A percentile compares a stretch with the other conserved stretches of the same genome.
phyloP scores from a whole-genome alignment of 129 eudicot species.

The Artemisia tridentata region DNA sequence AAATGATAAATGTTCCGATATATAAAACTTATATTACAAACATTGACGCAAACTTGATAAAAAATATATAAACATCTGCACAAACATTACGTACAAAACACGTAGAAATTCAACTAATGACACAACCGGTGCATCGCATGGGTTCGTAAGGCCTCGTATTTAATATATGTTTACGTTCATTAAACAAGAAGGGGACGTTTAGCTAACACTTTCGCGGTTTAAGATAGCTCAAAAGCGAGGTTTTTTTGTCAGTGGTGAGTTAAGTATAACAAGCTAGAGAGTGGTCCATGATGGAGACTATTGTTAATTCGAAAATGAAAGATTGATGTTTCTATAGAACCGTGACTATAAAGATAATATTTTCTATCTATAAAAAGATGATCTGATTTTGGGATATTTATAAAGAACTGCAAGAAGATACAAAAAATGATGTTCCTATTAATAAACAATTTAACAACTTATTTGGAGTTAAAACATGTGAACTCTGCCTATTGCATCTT shows the following conservation, averaged over 20 bases:
- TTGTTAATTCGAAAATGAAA: constrained; percentile 26
- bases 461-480: background rate
- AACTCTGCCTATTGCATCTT: no score
- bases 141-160: no score
- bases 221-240: constrained; percentile 17
- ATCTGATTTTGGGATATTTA: constrained; percentile 13
- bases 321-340: constrained; percentile 6
- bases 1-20: no score
- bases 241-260: constrained; percentile 13
- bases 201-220: constrained; percentile 16
- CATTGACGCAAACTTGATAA: no score
- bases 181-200: constrained; percentile 24
- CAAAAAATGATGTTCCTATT: constrained; percentile 4
- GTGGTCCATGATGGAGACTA: constrained; percentile 32
- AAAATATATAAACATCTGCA: no score
- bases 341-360: constrained; percentile 3
- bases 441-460: background rate
- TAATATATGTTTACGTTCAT: background rate
- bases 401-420: constrained; percentile 18
- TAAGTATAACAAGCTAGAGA: constrained; percentile 7
- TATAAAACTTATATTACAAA: no score
- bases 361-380: constrained; percentile 17
- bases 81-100: no score
- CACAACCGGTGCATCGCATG: no score
- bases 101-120: no score